Percentiles rank a stretch among this genome's conserved stretches.
Conservation (phyloP, 768 basidiomycete species). For the Neoboletus subvelutipes region DNA sequence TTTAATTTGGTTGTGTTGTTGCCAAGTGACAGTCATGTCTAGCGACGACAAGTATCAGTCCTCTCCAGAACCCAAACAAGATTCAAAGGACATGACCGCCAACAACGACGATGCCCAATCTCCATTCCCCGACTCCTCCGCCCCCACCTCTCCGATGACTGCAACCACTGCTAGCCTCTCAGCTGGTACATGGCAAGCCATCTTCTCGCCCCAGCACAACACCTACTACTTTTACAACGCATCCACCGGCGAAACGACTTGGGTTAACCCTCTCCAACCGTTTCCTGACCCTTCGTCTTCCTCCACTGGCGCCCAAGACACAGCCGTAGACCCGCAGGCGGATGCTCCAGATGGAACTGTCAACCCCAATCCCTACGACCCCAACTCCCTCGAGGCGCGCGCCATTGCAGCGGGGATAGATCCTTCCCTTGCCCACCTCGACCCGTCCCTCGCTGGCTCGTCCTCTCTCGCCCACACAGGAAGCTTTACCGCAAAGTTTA, state of each 20-base stretch:
- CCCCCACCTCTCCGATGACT: conserved; percentile 2
- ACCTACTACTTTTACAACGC: conserved; percentile 86
- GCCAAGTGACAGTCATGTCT: conserved; percentile 9
- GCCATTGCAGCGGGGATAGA: conserved; percentile 81
- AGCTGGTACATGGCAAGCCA: conserved; percentile 68
- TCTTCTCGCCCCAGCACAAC: conserved; percentile 74
- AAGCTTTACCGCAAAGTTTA: conserved; percentile 67
- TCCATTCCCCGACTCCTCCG: background rate
- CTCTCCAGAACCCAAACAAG: conserved; percentile 3
- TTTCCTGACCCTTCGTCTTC: conserved; percentile 24
- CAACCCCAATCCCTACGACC: conserved; percentile 25
- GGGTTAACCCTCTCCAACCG: conserved; percentile 70
- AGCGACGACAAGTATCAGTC: background rate
- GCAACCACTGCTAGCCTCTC: conserved; percentile 17
- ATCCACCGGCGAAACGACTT: conserved; percentile 76
- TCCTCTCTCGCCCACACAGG: conserved; percentile 39
- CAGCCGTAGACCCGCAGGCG: conserved; percentile 24
- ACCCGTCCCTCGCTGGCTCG: conserved; percentile 58
- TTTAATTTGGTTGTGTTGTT: no score
- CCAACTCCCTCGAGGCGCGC: conserved; percentile 61
- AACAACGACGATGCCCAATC: background rate
- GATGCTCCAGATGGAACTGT: conserved; percentile 16
- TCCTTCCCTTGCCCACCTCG: conserved; percentile 75
- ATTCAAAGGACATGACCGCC: conserved; percentile 1
- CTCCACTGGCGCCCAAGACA: conserved; percentile 16